Conservation (phyloP, 257 asterid species). For the Ilex aquifolium region DNA sequence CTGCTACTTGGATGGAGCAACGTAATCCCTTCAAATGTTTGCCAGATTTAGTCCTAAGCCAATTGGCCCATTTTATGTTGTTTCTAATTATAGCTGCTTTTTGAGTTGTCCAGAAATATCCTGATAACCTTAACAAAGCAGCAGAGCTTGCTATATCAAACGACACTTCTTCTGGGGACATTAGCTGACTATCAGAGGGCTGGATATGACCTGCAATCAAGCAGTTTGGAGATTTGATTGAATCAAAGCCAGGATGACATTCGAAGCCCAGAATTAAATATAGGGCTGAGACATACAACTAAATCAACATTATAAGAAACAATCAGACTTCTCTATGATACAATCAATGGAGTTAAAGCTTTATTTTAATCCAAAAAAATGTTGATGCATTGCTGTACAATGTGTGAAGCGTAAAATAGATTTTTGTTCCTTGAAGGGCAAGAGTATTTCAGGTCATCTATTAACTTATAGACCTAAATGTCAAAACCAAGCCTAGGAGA, state of each 20-base stretch:
- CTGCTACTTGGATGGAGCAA: constrained; percentile 98
- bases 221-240: constrained; percentile 93
- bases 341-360: too few relatives aligned
- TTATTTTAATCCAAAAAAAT: too few relatives aligned
- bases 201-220: constrained; percentile 75
- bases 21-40: constrained; percentile 33
- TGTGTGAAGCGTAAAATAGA: too few relatives aligned
- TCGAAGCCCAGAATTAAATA: constrained; percentile 80
- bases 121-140: constrained; percentile 80
- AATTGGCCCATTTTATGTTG: constrained; percentile 2
- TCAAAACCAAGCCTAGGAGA: too few relatives aligned
- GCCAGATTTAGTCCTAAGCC: constrained; percentile 11
- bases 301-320: constrained; percentile 6
- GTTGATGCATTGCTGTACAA: too few relatives aligned
- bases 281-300: constrained; percentile 60
- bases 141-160: constrained; percentile 97
- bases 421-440: too few relatives aligned
- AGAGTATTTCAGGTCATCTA: too few relatives aligned
- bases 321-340: too few relatives aligned
- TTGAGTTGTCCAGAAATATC: constrained; percentile 59
- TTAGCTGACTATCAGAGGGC: constrained; percentile 60
- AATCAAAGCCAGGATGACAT: constrained; percentile 86
- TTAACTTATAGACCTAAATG: too few relatives aligned
- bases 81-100: constrained; percentile 17
- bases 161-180: constrained; percentile 86